A percentile compares a stretch with the other conserved stretches of the same genome.
Evolutionary conservation across 805 yeast genomes (phyloP).

Genomic region (Cephaloascus albidus): DNA sequence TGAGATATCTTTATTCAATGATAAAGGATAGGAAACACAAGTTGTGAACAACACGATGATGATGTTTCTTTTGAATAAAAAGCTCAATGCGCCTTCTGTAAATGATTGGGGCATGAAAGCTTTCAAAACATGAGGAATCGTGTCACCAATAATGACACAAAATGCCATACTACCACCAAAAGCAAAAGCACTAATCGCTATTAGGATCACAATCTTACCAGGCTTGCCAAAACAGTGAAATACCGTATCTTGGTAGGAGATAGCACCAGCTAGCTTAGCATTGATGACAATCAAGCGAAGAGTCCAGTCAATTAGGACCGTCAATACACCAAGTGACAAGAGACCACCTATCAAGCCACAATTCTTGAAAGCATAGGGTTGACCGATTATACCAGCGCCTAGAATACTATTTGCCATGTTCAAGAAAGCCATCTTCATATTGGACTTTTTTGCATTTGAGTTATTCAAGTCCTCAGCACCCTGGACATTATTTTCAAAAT

Average conservation of each 20-base stretch:
- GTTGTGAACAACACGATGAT: conserved; percentile 63
- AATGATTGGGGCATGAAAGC: conserved; percentile 46
- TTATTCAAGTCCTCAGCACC: background rate
- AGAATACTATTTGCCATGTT: conserved; percentile 93
- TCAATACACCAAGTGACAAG: conserved; percentile 46
- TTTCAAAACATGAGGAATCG: conserved; percentile 81
- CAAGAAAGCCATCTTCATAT: conserved; percentile 84
- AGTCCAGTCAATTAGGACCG: conserved; percentile 85
- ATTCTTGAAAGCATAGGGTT: conserved; percentile 79
- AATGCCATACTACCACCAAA: conserved; percentile 93
- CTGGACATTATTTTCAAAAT: background rate
- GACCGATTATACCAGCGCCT: conserved; percentile 95
- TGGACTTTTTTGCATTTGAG: conserved; percentile 36
- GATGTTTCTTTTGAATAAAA: conserved; percentile 58
- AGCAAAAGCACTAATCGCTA: conserved; percentile 83
- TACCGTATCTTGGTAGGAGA: conserved; percentile 81
- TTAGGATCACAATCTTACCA: conserved; percentile 59
- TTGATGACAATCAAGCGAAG: conserved; percentile 69
- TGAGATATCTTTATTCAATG: conserved; percentile 73
- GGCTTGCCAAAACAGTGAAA: conserved; percentile 64
- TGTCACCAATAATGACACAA: conserved; percentile 90
- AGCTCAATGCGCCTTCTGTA: conserved; percentile 28
- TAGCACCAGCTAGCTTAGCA: conserved; percentile 66
- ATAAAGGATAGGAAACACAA: conserved; percentile 73
- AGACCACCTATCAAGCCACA: conserved; percentile 74